These are phyloP conservation scores for Geotrichum europaeum DNA, from an alignment of 1,139 yeast species.

Conservation along the genomic window DNA sequence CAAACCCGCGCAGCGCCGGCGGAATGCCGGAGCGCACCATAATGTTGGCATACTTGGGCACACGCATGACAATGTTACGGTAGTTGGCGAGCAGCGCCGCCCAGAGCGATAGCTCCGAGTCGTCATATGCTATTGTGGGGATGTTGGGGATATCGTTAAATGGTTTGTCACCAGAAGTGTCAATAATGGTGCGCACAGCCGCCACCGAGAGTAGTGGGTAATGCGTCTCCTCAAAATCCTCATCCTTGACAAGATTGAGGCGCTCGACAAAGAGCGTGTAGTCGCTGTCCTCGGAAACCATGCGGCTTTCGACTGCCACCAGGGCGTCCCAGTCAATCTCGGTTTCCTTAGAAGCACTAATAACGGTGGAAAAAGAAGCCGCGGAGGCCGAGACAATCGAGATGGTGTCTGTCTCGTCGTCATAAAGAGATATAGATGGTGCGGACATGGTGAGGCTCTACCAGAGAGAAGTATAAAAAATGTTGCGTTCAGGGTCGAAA, in stretches of 20 bases:
- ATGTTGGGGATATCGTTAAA: slow-evolving; percentile 28
- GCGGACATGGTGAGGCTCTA: slow-evolving; percentile 13
- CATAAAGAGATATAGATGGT: slow-evolving; percentile 6
- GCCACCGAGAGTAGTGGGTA: slow-evolving; percentile 3
- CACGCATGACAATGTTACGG: slow-evolving; percentile 29
- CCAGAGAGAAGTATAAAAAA: slow-evolving; percentile 12
- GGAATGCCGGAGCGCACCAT: slow-evolving; percentile 38
- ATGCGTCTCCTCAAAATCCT: slow-evolving; percentile 15
- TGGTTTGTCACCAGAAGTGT: slow-evolving; percentile 12
- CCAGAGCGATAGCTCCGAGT: slow-evolving; percentile 35
- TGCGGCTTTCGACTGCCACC: slow-evolving; percentile 12
- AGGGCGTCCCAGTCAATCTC: slow-evolving; percentile 16
- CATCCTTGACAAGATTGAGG: slow-evolving; percentile 10
- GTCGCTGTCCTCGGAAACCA: slow-evolving; percentile 10
- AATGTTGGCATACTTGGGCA: slow-evolving; percentile 31
- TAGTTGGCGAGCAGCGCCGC: slow-evolving; percentile 35
- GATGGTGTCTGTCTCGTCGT: slow-evolving; percentile 12
- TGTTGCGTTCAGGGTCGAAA: neutral
- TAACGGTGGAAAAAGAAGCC: slow-evolving; percentile 3
- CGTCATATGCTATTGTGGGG: slow-evolving; percentile 21
- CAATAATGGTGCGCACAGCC: slow-evolving; percentile 9
- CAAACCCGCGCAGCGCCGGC: slow-evolving; percentile 36
- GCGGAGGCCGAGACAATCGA: slow-evolving; percentile 10
- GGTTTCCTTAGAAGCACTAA: neutral
- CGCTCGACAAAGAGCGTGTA: slow-evolving; percentile 13